Evolutionary conservation across 164 flowering plant genomes (phyloP), one percentile per base, ranked within the genome.

Genomic region (Macadamia integrifolia): DNA sequence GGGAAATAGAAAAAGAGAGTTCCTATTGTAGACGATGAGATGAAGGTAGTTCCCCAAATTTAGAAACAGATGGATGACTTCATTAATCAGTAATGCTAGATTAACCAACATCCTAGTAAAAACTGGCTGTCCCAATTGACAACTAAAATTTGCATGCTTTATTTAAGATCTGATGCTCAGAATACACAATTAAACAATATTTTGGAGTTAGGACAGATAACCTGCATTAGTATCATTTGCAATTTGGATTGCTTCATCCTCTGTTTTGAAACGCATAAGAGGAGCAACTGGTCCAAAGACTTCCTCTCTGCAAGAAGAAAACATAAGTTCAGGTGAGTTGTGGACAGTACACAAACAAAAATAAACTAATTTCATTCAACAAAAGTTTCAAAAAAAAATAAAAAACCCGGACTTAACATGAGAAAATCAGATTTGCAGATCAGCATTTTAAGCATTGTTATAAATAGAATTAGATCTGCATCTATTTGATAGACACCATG

Each of bases 201-300:
- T 35, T 35, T 5, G 40, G 40, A 35, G 17, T 11, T n/a, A 12
- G 30, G 44, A 64, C 71, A 58, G 35, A 42, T 30, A 46, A 92
- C 97, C 97, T 80, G 99, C 93, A 83, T 85, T 84, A 44, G 99
- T 92, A 78, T 94, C 92, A 71, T 92, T 92, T 67, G 99, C 99
- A 65, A 90, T 77, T 50, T 28, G 74, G 69, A 94, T 87, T 57
- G 98, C 98, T 72, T 94, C 99, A 62, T 90, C 95, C 79, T 92
- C 99, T 0, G 95, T 88, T 81, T 88, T 90, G 71, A 94, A 94
- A 55, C 81, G 80, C 79, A 88, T 31, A 49, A 92, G 81, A 14
- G 99, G 97, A 61, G 98, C 97, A 74, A 94, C 98, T 55, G 99
- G 97, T 64, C 99, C 99, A 78, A 94, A 92, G 58, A 86, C 89